phyloP scores from a whole-genome alignment of 768 basidiomycete genomes.

The Terana coerulea region DNA sequence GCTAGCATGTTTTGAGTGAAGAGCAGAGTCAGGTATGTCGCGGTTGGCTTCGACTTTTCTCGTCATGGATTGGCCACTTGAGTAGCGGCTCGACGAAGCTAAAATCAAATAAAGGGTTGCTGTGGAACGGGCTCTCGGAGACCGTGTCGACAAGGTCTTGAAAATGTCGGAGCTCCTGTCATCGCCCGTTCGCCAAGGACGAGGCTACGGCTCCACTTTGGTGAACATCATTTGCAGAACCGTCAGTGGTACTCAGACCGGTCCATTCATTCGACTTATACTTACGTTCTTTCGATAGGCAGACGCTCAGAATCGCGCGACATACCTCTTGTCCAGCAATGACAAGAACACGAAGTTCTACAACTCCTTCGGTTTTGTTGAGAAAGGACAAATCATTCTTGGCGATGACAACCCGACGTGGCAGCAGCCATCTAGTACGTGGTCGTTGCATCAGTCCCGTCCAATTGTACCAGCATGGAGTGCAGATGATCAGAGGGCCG shows the following conservation, averaged over 20 bases:
- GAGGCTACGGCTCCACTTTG: conserved; percentile 9
- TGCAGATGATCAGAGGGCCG: too few relatives aligned
- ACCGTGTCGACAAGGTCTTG: background rate
- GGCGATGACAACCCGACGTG: conserved; percentile 10
- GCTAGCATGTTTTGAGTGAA: background rate
- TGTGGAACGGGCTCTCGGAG: background rate
- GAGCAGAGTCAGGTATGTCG: conserved; percentile 4
- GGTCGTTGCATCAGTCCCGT: too few relatives aligned
- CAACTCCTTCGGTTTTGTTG: conserved; percentile 4
- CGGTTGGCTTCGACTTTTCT: background rate
- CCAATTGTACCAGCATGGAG: too few relatives aligned
- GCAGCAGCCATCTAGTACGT: too few relatives aligned
- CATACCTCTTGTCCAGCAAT: conserved; percentile 5
- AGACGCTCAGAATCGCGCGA: conserved; percentile 4
- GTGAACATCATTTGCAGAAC: background rate
- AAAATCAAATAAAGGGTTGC: background rate
- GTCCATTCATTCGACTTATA: too few relatives aligned
- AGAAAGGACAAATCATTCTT: background rate
- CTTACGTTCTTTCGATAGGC: too few relatives aligned
- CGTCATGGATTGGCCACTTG: background rate
- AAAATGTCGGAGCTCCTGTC: background rate
- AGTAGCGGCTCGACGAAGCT: conserved; percentile 5
- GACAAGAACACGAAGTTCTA: conserved; percentile 5
- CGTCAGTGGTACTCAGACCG: conserved; percentile 2
- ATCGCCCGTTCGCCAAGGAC: conserved; percentile 6